Evolutionary conservation across 2,329 filamentous ascomycete genomes (phyloP).

Genomic region (Neofusicoccum sp.): DNA sequence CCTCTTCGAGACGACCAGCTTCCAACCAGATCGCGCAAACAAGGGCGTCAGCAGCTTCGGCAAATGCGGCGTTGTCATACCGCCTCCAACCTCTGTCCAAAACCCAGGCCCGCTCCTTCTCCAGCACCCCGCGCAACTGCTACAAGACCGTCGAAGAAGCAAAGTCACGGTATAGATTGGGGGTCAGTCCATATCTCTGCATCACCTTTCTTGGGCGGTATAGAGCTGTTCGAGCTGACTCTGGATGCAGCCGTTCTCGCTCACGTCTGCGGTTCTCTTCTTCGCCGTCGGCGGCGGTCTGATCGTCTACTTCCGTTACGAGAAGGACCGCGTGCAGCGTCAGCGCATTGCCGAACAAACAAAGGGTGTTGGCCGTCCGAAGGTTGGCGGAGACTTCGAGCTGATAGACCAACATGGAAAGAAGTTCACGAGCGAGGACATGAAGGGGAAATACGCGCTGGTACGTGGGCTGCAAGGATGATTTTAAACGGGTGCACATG

Average conservation of each 20-base stretch:
- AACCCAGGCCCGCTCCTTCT: constrained; percentile 7
- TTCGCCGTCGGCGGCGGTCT: constrained; percentile 75
- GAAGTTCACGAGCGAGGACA: constrained; percentile 73
- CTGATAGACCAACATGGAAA: constrained; percentile 81
- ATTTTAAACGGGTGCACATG: not conserved
- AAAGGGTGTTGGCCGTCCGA: constrained; percentile 89
- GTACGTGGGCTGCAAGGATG: constrained; percentile 51
- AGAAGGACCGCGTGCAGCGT: constrained; percentile 89
- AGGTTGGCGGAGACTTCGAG: constrained; percentile 86
- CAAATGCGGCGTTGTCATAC: not conserved
- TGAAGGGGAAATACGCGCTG: constrained; percentile 84
- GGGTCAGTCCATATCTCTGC: constrained; percentile 5
- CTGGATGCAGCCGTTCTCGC: constrained; percentile 76
- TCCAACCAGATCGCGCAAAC: not conserved
- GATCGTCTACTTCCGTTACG: constrained; percentile 87
- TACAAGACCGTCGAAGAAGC: constrained; percentile 23
- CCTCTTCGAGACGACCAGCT: not conserved
- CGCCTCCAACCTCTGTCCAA: not conserved
- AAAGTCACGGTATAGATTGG: constrained; percentile 20
- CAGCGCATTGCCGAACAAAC: constrained; percentile 87
- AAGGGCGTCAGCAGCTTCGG: not conserved
- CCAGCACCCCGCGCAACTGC: constrained; percentile 1
- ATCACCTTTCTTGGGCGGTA: not conserved
- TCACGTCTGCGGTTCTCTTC: constrained; percentile 87
- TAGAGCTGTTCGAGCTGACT: not conserved